phyloP scores from a whole-genome alignment of 495 filamentous ascomycete genomes.

The Penicillium atrosanguineum region DNA sequence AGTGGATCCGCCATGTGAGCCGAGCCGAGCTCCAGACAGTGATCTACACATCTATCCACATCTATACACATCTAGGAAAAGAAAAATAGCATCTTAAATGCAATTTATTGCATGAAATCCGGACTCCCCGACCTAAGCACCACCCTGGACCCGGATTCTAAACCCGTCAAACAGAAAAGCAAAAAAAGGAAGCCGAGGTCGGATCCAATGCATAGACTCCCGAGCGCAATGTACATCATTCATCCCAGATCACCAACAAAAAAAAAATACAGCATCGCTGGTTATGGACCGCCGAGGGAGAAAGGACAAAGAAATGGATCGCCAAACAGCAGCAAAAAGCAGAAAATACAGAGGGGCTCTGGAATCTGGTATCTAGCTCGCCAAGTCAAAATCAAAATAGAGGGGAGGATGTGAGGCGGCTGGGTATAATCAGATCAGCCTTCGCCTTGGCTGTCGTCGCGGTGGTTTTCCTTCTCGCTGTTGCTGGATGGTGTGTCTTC shows the following conservation, averaged over 20 bases:
- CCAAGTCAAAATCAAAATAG: conserved; percentile 19
- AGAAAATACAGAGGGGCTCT: conserved; percentile 13
- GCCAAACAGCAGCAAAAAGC: conserved; percentile 14
- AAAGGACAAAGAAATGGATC: conserved; percentile 5
- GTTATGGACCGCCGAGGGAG: conserved; percentile 10
- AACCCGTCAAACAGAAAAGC: background rate
- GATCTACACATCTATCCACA: background rate
- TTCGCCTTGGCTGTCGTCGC: conserved; percentile 27
- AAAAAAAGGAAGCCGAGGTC: background rate
- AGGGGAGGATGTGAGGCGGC: conserved; percentile 12
- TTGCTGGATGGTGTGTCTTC: conserved; percentile 10
- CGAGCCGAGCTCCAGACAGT: background rate
- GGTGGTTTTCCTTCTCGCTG: conserved; percentile 40
- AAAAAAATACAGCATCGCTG: conserved; percentile 11
- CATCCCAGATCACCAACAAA: conserved; percentile 2
- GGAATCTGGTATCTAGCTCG: conserved; percentile 44
- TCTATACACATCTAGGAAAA: background rate
- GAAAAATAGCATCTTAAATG: background rate
- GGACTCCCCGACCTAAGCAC: conserved; percentile 13
- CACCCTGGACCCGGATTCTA: background rate
- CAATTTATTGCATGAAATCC: conserved; percentile 20
- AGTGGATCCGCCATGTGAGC: conserved; percentile 15
- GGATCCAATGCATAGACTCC: conserved; percentile 31
- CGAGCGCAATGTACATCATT: conserved; percentile 27
- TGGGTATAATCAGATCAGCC: conserved; percentile 11